phyloP scores from a whole-genome alignment of 441 rosid species.

The Pelargonium cotyledonis region DNA sequence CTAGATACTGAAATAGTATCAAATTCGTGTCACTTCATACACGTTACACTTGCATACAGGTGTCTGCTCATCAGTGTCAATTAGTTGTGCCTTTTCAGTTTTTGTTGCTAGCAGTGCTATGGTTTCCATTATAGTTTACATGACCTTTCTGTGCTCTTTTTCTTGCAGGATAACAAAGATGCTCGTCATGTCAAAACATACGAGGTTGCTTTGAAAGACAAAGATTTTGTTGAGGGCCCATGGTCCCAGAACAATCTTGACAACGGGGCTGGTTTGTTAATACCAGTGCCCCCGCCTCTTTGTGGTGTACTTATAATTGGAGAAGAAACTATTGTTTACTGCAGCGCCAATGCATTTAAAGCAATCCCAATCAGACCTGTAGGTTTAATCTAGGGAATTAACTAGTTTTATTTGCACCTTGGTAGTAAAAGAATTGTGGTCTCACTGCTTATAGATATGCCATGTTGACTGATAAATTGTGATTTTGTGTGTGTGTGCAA shows the following conservation, averaged over 20 bases:
- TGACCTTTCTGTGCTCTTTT: conserved; percentile 2
- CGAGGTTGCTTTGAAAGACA: conserved; percentile 90
- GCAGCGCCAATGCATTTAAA: conserved; percentile 82
- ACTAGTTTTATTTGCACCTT: conserved; percentile 10
- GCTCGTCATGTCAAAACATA: conserved; percentile 95
- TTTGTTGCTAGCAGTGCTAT: conserved; percentile 3
- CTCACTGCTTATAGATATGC: conserved; percentile 15
- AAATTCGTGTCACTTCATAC: neutral
- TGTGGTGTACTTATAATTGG: conserved; percentile 96
- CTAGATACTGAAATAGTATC: neutral
- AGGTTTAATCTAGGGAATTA: conserved; percentile 29
- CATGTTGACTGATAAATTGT: conserved; percentile 19
- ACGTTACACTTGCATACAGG: neutral
- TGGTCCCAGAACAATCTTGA: conserved; percentile 96
- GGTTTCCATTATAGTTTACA: neutral
- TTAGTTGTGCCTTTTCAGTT: neutral
- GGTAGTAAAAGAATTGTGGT: neutral
- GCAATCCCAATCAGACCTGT: conserved; percentile 93
- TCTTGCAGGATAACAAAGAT: conserved; percentile 87
- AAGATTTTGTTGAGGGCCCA: conserved; percentile 95
- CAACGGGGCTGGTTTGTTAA: conserved; percentile 86
- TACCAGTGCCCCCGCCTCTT: conserved; percentile 95
- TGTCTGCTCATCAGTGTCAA: neutral
- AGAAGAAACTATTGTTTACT: conserved; percentile 92
- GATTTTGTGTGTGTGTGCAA: conserved; percentile 1